A percentile compares a stretch with the other conserved stretches of the same genome.
These are phyloP conservation scores for Rhododendron vialii DNA, from an alignment of 148 eudicot species.

Conservation along the genomic window DNA sequence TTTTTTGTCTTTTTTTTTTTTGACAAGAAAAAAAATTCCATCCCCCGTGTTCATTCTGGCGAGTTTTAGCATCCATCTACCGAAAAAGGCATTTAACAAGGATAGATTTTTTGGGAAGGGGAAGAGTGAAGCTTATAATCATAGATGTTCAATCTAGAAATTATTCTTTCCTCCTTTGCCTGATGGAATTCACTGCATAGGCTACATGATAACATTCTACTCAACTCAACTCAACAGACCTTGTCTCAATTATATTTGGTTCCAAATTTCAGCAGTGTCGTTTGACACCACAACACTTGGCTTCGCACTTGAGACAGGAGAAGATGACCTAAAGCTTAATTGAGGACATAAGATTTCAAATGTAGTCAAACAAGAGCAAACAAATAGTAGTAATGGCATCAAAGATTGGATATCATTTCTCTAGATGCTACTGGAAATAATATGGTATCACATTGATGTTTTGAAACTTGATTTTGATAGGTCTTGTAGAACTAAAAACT, in stretches of 20 bases:
- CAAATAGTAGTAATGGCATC: background rate
- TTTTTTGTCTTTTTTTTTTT: too few relatives aligned
- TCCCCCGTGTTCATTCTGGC: background rate
- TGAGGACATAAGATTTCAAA: background rate
- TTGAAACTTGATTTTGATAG: background rate
- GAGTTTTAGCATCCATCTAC: background rate
- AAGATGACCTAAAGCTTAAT: background rate
- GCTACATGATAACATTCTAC: background rate
- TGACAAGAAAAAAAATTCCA: background rate
- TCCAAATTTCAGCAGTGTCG: background rate
- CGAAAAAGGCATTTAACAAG: background rate
- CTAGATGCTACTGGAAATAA: background rate
- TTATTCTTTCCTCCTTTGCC: background rate
- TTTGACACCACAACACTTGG: background rate
- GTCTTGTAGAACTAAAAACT: background rate
- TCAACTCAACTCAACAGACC: background rate
- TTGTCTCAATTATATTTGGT: background rate
- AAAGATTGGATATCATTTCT: background rate
- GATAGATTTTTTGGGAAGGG: background rate
- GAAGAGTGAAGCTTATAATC: background rate
- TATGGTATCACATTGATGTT: background rate
- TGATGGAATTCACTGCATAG: background rate
- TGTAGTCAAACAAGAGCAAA: background rate
- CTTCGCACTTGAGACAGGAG: background rate
- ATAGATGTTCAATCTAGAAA: background rate